A percentile compares a stretch with the other conserved stretches of the same genome.
Evolutionary conservation across 2,329 filamentous ascomycete genomes (phyloP).

Genomic region (Cladosporium sphaerospermum): DNA sequence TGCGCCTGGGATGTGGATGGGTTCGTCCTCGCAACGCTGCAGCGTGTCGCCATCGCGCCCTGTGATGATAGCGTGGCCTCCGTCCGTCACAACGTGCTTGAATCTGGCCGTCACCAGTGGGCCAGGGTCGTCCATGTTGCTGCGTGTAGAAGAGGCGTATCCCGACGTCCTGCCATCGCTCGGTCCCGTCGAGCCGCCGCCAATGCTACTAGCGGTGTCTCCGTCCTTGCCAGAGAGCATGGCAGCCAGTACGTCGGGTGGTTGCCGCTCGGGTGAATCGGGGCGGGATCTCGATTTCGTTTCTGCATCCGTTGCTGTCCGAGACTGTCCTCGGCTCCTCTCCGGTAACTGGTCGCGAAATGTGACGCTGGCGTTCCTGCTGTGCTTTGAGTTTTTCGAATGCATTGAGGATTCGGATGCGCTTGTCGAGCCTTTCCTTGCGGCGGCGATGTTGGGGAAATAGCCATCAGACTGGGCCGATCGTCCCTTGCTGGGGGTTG

Average conservation of each 20-base stretch:
- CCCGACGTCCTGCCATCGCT: conserved; percentile 12
- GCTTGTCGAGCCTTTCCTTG: background rate
- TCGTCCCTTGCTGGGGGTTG: conserved; percentile 23
- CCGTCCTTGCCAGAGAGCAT: conserved; percentile 13
- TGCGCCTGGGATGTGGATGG: conserved; percentile 79
- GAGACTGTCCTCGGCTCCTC: background rate
- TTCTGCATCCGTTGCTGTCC: background rate
- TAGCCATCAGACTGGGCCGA: conserved; percentile 23
- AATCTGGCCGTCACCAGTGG: conserved; percentile 65
- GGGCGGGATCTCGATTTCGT: background rate
- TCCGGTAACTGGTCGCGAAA: background rate
- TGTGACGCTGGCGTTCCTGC: background rate
- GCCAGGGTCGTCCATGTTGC: conserved; percentile 38
- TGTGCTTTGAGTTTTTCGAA: background rate
- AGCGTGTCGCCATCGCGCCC: conserved; percentile 65
- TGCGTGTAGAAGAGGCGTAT: conserved; percentile 27
- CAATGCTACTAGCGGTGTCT: conserved; percentile 14
- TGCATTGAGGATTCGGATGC: background rate
- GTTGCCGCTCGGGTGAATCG: background rate
- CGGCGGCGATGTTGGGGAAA: conserved; percentile 26
- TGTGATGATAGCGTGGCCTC: conserved; percentile 76
- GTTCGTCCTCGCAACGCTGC: conserved; percentile 83
- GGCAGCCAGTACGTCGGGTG: conserved; percentile 6
- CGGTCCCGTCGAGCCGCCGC: conserved; percentile 13
- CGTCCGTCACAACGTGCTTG: conserved; percentile 68